Percentiles rank a stretch among this genome's conserved stretches.
phyloP scores from a whole-genome alignment of 768 basidiomycete genomes.

The Boletus edulis region DNA sequence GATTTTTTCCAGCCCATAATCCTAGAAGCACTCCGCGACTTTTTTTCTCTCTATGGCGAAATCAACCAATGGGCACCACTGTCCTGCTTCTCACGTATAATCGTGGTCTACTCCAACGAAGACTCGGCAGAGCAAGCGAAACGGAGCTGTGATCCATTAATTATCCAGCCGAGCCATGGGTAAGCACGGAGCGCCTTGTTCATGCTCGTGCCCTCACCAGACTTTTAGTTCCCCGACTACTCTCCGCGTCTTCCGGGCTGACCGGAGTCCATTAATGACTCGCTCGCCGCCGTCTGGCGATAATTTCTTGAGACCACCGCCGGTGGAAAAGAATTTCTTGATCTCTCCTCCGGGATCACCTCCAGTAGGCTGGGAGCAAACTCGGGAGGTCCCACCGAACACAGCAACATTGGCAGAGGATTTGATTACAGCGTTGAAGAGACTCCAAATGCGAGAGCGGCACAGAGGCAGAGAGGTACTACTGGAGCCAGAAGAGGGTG shows the following conservation, averaged over 20 bases:
- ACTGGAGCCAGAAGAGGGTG: constrained; percentile 64
- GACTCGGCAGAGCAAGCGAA: constrained; percentile 70
- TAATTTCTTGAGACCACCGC: constrained; percentile 64
- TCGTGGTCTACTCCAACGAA: constrained; percentile 72
- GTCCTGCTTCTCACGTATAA: constrained; percentile 74
- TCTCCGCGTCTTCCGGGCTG: constrained; percentile 71
- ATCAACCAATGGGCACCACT: constrained; percentile 93
- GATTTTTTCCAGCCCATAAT: constrained; percentile 74
- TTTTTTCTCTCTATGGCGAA: constrained; percentile 75
- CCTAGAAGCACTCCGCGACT: constrained; percentile 60
- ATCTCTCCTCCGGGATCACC: constrained; percentile 98
- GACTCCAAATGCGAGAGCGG: constrained; percentile 57
- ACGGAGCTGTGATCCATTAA: constrained; percentile 58
- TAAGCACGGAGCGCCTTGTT: constrained; percentile 33
- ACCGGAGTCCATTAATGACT: constrained; percentile 60
- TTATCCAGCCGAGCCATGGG: constrained; percentile 53
- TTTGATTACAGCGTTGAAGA: constrained; percentile 73
- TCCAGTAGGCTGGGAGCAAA: constrained; percentile 94
- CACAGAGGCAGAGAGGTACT: constrained; percentile 49
- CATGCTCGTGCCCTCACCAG: constrained; percentile 5
- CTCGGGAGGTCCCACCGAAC: constrained; percentile 90
- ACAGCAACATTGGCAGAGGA: constrained; percentile 80
- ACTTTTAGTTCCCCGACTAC: constrained; percentile 44
- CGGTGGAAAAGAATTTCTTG: constrained; percentile 88
- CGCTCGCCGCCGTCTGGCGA: constrained; percentile 28